These are phyloP conservation scores for Domatiomyces catenatus DNA, from an alignment of 2,329 filamentous ascomycete genomes.

Conservation along the genomic window DNA sequence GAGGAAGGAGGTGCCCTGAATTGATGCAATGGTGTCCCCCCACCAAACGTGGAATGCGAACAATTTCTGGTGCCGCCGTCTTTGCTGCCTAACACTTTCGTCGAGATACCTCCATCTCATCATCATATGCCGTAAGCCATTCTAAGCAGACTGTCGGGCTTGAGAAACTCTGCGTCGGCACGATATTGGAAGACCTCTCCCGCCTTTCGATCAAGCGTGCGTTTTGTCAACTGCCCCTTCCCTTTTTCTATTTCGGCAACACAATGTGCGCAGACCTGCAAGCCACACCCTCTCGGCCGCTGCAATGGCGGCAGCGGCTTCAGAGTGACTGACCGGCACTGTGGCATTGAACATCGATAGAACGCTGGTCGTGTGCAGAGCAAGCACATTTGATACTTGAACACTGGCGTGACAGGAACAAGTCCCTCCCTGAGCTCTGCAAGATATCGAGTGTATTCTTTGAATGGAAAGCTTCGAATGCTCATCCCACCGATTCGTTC, in stretches of 20 bases:
- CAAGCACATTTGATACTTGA: constrained; percentile 7
- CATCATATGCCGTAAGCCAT: constrained; percentile 1
- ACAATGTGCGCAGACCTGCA: background rate
- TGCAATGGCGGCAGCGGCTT: background rate
- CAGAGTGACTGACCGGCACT: background rate
- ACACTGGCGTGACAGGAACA: background rate
- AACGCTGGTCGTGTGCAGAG: constrained; percentile 10
- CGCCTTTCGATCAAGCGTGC: background rate
- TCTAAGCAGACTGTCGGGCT: constrained; percentile 9
- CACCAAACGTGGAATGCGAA: too few species aligned
- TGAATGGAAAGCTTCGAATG: background rate
- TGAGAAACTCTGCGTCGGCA: constrained; percentile 13
- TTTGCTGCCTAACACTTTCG: too few species aligned
- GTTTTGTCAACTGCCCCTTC: background rate
- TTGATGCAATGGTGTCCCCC: too few species aligned
- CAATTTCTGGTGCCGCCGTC: too few species aligned
- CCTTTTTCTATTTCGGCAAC: background rate
- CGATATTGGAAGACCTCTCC: background rate
- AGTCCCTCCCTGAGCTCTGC: background rate
- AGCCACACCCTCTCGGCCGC: constrained; percentile 9
- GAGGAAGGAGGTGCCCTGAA: too few species aligned
- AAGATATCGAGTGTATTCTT: background rate
- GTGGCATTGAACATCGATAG: constrained; percentile 7
- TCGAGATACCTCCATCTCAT: too few species aligned
- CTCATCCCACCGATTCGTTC: background rate